phyloP scores from a whole-genome alignment of 169 alveolate species.

The Toxoplasma gondii region DNA sequence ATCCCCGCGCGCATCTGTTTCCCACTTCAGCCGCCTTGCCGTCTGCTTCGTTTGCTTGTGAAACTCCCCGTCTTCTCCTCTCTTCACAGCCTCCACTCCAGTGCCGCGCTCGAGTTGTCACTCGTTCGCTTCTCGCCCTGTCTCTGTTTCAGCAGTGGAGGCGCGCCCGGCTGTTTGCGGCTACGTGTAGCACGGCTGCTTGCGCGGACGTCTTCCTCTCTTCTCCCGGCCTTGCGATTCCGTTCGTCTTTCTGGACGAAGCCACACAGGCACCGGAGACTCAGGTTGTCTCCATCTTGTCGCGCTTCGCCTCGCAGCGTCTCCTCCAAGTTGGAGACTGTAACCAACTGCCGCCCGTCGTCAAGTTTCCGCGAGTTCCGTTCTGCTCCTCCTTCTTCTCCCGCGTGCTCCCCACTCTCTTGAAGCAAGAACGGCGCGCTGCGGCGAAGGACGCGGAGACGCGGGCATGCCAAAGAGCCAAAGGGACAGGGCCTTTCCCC shows the following conservation, averaged over 20 bases:
- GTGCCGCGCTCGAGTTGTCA: too few relatives aligned
- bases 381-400: constrained; percentile 30
- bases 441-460: neutral
- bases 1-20: too few relatives aligned
- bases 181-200: constrained; percentile 63
- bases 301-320: constrained; percentile 45
- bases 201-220: constrained; percentile 38
- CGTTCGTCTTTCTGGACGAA: constrained; percentile 64
- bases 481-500: too few relatives aligned
- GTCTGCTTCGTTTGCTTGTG: too few relatives aligned
- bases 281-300: constrained; percentile 40
- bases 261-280: constrained; percentile 67
- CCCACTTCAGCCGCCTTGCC: too few relatives aligned
- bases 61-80: too few relatives aligned
- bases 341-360: constrained; percentile 62
- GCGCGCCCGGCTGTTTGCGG: constrained; percentile 63
- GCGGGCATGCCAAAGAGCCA: neutral
- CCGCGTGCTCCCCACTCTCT: constrained; percentile 8
- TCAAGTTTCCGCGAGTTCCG: neutral
- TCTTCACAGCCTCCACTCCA: too few relatives aligned
- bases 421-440: neutral
- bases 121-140: too few relatives aligned
- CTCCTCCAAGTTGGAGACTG: constrained; percentile 63
- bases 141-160: constrained; percentile 64
- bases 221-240: neutral